Evolutionary conservation across 192 early-diverging fungal genomes (phyloP).

Genomic region (Haplosporangium gracile): DNA sequence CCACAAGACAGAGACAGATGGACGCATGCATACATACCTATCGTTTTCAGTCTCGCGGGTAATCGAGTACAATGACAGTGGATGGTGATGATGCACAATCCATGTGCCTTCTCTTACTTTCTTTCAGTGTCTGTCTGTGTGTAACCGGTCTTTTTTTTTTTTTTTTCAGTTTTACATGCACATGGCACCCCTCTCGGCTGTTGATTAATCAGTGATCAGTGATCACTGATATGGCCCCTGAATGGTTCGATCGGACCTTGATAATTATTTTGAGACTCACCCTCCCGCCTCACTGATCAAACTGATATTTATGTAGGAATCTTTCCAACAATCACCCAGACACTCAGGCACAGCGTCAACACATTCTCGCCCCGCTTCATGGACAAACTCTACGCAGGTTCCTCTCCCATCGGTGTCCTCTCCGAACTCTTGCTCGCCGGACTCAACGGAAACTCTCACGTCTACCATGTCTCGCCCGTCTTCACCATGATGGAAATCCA

Average conservation of each 20-base stretch:
- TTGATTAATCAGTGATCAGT: no score
- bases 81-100: no score
- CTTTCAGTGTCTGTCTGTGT: no score
- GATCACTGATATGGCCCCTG: neutral
- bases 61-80: no score
- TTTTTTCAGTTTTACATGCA: no score
- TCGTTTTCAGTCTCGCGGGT: no score
- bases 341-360: conserved; percentile 67
- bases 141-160: no score
- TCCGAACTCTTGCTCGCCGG: conserved; percentile 75
- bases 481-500: conserved; percentile 78
- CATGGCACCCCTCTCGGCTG: no score
- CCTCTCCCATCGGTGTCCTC: conserved; percentile 80
- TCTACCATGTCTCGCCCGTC: conserved; percentile 80
- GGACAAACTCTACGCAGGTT: conserved; percentile 87
- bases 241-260: conserved; percentile 1
- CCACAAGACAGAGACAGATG: no score
- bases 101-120: no score
- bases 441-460: conserved; percentile 86
- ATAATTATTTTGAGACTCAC: neutral
- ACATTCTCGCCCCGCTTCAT: conserved; percentile 81
- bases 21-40: neutral
- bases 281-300: neutral
- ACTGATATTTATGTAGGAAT: conserved; percentile 29
- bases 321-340: conserved; percentile 60